These are phyloP conservation scores for Pisolithus orientalis DNA, from an alignment of 768 basidiomycete species.

Conservation along the genomic window DNA sequence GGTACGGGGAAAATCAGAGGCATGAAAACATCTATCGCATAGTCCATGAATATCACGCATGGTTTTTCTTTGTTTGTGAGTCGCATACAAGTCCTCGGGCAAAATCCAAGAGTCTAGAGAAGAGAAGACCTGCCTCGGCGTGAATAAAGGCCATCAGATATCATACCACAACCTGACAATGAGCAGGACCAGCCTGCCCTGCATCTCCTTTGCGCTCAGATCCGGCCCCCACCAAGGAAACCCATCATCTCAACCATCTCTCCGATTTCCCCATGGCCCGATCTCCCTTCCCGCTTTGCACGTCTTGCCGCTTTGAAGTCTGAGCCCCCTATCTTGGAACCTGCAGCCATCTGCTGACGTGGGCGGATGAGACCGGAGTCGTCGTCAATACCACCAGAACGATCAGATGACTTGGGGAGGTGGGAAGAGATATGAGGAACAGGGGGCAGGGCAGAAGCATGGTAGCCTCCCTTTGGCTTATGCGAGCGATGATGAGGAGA, in stretches of 20 bases:
- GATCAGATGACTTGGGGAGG: conserved; percentile 1
- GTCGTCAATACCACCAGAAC: neutral
- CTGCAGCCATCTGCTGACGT: conserved; percentile 16
- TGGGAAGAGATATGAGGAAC: conserved; percentile 18
- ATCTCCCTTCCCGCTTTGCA: conserved; percentile 21
- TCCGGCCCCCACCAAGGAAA: conserved; percentile 11
- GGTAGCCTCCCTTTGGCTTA: conserved; percentile 11
- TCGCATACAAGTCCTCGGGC: too few relatives aligned
- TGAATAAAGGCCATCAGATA: too few relatives aligned
- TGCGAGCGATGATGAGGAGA: conserved; percentile 7
- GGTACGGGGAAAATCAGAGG: too few relatives aligned
- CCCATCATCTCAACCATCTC: conserved; percentile 27
- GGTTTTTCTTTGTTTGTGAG: too few relatives aligned
- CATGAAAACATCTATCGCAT: too few relatives aligned
- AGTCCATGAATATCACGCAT: too few relatives aligned
- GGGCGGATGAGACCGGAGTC: conserved; percentile 14
- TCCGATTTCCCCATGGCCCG: conserved; percentile 8
- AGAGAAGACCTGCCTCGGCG: too few relatives aligned
- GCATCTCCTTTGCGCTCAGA: neutral
- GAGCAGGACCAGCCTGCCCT: neutral
- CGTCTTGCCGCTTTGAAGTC: conserved; percentile 25
- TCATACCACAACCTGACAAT: too few relatives aligned
- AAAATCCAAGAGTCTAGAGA: too few relatives aligned
- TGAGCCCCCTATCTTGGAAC: conserved; percentile 20
- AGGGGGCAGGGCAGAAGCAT: conserved; percentile 19